Percentiles rank a stretch among this genome's conserved stretches.
phyloP scores from a whole-genome alignment of 345 rosid genomes.

The Microthlaspi erraticum region DNA sequence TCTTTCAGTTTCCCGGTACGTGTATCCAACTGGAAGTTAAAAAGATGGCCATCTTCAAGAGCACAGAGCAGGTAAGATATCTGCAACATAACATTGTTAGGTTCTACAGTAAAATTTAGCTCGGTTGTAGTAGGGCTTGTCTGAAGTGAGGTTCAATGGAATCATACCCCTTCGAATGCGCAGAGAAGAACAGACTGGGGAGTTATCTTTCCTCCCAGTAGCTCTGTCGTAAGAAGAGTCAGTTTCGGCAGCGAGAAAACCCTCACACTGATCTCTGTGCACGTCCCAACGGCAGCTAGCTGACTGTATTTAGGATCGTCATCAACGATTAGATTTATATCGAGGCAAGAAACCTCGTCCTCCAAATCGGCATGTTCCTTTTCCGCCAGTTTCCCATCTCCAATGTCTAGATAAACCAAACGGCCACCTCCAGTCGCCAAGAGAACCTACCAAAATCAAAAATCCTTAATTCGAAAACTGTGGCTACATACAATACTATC shows the following conservation, averaged over 20 bases:
- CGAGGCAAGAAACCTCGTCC: conserved; percentile 93
- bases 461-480: too few relatives aligned
- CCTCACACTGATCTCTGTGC: conserved; percentile 96
- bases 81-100: conserved; percentile 50
- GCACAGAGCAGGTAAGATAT: conserved; percentile 94
- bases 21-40: conserved; percentile 85
- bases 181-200: conserved; percentile 95
- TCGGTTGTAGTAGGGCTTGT: conserved; percentile 17
- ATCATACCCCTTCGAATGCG: conserved; percentile 95
- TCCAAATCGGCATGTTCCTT: conserved; percentile 74
- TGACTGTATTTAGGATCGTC: conserved; percentile 79
- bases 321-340: conserved; percentile 90
- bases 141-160: conserved; percentile 18
- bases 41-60: conserved; percentile 97
- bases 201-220: conserved; percentile 93
- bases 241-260: conserved; percentile 86
- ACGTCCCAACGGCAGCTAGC: conserved; percentile 97
- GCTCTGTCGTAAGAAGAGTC: conserved; percentile 86
- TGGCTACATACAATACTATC: too few relatives aligned
- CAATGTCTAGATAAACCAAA: conserved; percentile 91
- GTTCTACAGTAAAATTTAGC: neutral
- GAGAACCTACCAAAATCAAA: conserved; percentile 62
- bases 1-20: conserved; percentile 79
- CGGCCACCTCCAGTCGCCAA: conserved; percentile 97
- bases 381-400: conserved; percentile 76